A percentile compares a stretch with the other conserved stretches of the same genome.
phyloP scores from a whole-genome alignment of 2,329 filamentous ascomycete genomes.

The Karstenula rhodostoma region DNA sequence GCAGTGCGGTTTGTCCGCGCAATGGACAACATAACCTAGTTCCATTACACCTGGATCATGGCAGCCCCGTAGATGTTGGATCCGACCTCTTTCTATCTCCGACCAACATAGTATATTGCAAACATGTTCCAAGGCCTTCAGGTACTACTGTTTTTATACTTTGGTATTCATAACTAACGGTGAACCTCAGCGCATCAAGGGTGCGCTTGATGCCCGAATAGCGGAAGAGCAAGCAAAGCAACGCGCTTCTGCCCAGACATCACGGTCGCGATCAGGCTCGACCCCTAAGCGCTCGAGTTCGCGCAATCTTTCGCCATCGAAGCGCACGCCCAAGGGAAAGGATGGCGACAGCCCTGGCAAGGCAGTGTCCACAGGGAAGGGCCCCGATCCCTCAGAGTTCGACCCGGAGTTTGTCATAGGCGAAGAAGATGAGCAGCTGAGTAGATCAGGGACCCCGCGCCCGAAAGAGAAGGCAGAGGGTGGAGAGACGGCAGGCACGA shows the following conservation, averaged over 20 bases:
- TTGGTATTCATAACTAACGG: conserved; percentile 28
- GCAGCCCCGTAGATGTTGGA: conserved; percentile 17
- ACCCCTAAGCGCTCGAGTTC: conserved; percentile 57
- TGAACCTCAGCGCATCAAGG: conserved; percentile 73
- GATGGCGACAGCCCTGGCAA: conserved; percentile 44
- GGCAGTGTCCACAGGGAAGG: conserved; percentile 59
- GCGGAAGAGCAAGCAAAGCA: conserved; percentile 91
- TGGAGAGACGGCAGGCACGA: conserved; percentile 25
- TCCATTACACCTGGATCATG: conserved; percentile 33
- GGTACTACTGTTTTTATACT: conserved; percentile 24
- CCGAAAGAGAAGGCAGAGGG: conserved; percentile 52
- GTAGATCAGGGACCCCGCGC: conserved; percentile 67
- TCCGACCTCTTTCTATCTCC: conserved; percentile 17
- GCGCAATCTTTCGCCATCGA: conserved; percentile 50
- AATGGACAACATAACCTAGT: no score
- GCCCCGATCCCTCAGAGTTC: conserved; percentile 85
- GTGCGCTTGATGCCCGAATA: conserved; percentile 85
- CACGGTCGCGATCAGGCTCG: conserved; percentile 54
- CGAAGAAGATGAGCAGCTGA: conserved; percentile 75
- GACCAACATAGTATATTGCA: conserved; percentile 25
- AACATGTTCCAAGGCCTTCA: conserved; percentile 48
- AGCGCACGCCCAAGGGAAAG: conserved; percentile 39
- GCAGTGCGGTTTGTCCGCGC: conserved; percentile 26
- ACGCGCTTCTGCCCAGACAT: conserved; percentile 57
- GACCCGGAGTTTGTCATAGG: conserved; percentile 87